phyloP scores from a whole-genome alignment of 192 early-diverging fungal genomes.

The Rhizoclosmatium globosum region DNA sequence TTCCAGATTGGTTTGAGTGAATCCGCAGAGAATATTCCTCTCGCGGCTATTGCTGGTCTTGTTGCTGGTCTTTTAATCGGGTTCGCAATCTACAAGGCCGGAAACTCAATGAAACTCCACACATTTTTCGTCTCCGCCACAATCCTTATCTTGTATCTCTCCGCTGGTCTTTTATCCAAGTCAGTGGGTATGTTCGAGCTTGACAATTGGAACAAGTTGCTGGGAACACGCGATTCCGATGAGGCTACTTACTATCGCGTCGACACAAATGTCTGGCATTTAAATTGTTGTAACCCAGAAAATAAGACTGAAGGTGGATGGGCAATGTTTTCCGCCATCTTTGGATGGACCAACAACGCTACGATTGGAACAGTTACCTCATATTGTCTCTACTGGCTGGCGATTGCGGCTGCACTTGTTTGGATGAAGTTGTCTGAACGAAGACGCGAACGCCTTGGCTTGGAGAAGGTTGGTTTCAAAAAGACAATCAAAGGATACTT shows the following conservation, averaged over 20 bases:
- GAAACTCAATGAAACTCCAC: constrained; percentile 56
- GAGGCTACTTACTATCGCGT: constrained; percentile 14
- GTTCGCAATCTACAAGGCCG: constrained; percentile 70
- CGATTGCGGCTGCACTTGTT: constrained; percentile 62
- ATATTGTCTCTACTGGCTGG: constrained; percentile 86
- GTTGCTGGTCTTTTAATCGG: constrained; percentile 75
- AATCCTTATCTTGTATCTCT: constrained; percentile 77
- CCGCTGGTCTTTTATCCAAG: constrained; percentile 81
- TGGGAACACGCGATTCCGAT: constrained; percentile 25
- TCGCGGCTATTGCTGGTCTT: constrained; percentile 79
- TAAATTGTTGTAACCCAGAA: constrained; percentile 64
- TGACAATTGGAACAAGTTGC: constrained; percentile 58
- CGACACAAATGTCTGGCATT: constrained; percentile 20
- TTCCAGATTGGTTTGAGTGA: constrained; percentile 61
- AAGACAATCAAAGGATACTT: constrained; percentile 21
- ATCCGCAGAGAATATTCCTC: constrained; percentile 74
- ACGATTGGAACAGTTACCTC: constrained; percentile 76
- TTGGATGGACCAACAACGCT: constrained; percentile 83
- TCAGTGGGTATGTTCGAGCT: constrained; percentile 74
- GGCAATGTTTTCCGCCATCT: constrained; percentile 76
- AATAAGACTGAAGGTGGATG: constrained; percentile 59
- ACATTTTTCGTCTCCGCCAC: constrained; percentile 83
- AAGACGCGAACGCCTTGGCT: neutral
- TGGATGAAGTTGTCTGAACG: constrained; percentile 47
- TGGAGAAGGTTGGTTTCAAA: constrained; percentile 30